These are phyloP conservation scores for Eremothecium cymbalariae DNA, from an alignment of 1,139 yeast species.

Conservation along the genomic window DNA sequence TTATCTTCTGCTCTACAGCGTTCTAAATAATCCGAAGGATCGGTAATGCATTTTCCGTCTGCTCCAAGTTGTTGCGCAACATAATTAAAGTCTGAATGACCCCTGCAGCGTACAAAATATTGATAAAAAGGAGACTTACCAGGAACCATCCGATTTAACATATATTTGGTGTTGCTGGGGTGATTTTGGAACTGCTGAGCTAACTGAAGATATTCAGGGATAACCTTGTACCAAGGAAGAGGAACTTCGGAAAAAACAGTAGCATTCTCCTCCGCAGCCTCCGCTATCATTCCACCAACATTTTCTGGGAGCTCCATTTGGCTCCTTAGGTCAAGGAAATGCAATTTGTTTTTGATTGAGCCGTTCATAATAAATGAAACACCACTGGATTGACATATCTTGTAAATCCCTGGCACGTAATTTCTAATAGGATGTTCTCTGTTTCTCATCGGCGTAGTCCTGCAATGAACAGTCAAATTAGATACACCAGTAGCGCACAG, in stretches of 20 bases:
- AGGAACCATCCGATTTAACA: conserved; percentile 69
- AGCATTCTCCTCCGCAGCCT: conserved; percentile 81
- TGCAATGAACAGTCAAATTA: conserved; percentile 82
- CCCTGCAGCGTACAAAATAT: conserved; percentile 48
- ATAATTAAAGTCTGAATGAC: conserved; percentile 42
- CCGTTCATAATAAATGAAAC: conserved; percentile 81
- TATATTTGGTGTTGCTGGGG: conserved; percentile 68
- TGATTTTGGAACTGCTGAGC: conserved; percentile 54
- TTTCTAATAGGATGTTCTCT: conserved; percentile 69
- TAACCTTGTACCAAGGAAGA: conserved; percentile 46
- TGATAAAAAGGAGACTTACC: conserved; percentile 63
- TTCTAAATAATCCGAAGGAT: conserved; percentile 19
- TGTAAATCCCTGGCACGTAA: conserved; percentile 53
- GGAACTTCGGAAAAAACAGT: conserved; percentile 55
- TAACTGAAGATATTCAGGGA: conserved; percentile 48
- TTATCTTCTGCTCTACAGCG: conserved; percentile 21
- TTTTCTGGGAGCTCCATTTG: conserved; percentile 41
- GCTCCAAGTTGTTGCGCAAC: conserved; percentile 18
- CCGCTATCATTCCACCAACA: conserved; percentile 89
- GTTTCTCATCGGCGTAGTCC: conserved; percentile 85
- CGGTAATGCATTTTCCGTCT: conserved; percentile 16
- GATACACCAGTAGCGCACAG: conserved; percentile 74
- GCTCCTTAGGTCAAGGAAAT: conserved; percentile 46
- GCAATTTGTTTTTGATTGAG: conserved; percentile 48
- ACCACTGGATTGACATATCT: conserved; percentile 52